A percentile compares a stretch with the other conserved stretches of the same genome.
Conservation (phyloP, 2,329 filamentous ascomycete genomes). For the Simplicillium aogashimaense region DNA sequence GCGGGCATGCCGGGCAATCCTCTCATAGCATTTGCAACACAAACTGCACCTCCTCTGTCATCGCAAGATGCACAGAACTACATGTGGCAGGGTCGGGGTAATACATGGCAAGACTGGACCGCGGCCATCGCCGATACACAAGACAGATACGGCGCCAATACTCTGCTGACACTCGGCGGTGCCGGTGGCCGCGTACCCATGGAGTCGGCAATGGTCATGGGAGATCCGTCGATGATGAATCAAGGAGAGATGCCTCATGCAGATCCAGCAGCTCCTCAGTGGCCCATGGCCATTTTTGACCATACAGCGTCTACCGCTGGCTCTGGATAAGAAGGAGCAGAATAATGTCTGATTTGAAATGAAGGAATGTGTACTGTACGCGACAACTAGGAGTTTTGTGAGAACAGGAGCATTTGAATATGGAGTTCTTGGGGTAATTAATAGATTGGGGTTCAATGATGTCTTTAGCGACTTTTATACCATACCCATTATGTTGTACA, state of each 20-base stretch:
- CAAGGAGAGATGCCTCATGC: not conserved
- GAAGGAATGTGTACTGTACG: no score
- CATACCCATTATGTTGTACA: no score
- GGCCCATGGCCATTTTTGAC: not conserved
- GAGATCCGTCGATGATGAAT: not conserved
- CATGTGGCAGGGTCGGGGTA: conserved; percentile 25
- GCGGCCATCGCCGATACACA: conserved; percentile 38
- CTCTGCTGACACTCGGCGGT: conserved; percentile 35
- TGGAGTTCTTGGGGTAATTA: no score
- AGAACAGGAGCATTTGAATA: no score
- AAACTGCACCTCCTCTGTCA: conserved; percentile 25
- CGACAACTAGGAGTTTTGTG: no score
- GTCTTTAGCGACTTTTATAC: no score
- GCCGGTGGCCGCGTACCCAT: not conserved
- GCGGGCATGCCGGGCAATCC: conserved; percentile 21
- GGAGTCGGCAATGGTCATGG: not conserved
- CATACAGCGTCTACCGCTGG: not conserved
- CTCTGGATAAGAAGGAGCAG: no score
- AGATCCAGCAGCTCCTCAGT: not conserved
- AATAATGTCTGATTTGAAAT: no score
- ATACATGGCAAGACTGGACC: conserved; percentile 46
- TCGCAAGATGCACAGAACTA: conserved; percentile 15
- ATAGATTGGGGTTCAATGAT: no score
- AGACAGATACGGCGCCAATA: conserved; percentile 38
- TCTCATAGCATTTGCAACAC: conserved; percentile 28